These are phyloP conservation scores for Cynara cardunculus DNA, from an alignment of 129 eudicot genomes.

Conservation along the genomic window DNA sequence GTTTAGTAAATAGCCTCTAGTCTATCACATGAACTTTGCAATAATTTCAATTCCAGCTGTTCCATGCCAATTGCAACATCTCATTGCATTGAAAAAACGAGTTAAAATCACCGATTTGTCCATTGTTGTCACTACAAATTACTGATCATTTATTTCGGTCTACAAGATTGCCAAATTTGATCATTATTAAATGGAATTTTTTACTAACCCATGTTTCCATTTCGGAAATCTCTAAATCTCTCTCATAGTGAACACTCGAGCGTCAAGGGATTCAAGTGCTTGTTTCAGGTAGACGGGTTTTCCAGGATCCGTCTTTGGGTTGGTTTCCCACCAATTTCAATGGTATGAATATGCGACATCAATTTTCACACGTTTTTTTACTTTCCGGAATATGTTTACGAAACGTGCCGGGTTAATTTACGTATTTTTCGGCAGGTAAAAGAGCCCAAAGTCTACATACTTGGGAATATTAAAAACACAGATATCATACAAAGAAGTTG, in stretches of 20 bases:
- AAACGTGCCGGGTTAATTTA: neutral
- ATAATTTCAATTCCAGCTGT: neutral
- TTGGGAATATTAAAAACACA: conserved; percentile 46
- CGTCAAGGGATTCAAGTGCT: conserved; percentile 73
- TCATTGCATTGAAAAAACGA: neutral
- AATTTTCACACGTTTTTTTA: neutral
- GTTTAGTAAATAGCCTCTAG: no score
- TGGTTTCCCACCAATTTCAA: conserved; percentile 59
- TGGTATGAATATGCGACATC: conserved; percentile 43
- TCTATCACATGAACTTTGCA: neutral
- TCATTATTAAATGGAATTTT: neutral
- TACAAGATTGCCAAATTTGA: neutral
- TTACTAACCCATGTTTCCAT: neutral
- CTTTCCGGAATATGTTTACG: neutral
- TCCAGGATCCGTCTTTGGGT: conserved; percentile 48
- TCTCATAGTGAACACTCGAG: conserved; percentile 57
- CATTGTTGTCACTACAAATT: neutral
- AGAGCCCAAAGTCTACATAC: conserved; percentile 69
- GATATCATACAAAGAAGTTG: conserved; percentile 49
- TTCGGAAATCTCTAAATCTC: neutral
- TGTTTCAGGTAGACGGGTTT: conserved; percentile 63
- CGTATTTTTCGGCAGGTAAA: conserved; percentile 46
- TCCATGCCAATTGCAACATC: neutral
- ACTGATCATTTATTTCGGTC: neutral
- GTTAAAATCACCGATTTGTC: neutral